phyloP scores from a whole-genome alignment of 352 stramenopile genomes.

The Globisporangium acanthophoron region DNA sequence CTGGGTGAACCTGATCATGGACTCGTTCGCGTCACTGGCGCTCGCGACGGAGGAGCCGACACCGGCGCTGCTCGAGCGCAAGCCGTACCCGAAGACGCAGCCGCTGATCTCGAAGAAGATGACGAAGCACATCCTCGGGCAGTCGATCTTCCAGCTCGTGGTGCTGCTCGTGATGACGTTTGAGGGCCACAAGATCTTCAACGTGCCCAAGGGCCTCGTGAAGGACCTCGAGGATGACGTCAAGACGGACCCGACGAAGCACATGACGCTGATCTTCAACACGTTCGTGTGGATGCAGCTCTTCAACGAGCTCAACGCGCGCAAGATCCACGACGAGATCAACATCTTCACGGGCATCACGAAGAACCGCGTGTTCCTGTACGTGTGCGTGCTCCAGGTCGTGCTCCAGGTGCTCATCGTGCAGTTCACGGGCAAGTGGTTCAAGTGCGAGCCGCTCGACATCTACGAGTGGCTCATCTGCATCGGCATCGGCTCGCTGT shows the following conservation, averaged over 20 bases:
- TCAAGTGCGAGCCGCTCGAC: conserved; percentile 47
- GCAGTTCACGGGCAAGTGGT: conserved; percentile 84
- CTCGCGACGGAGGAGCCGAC: conserved; percentile 93
- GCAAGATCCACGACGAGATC: conserved; percentile 81
- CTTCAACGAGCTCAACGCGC: conserved; percentile 85
- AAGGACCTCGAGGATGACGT: conserved; percentile 23
- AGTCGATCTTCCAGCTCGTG: conserved; percentile 88
- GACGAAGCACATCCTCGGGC: conserved; percentile 94
- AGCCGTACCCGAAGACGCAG: conserved; percentile 90
- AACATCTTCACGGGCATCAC: conserved; percentile 93
- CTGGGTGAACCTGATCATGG: conserved; percentile 99
- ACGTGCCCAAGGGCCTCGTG: conserved; percentile 42
- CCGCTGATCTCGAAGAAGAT: conserved; percentile 93
- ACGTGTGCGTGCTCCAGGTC: conserved; percentile 88
- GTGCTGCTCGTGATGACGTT: conserved; percentile 90
- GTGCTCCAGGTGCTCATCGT: conserved; percentile 94
- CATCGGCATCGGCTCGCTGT: conserved; percentile 43
- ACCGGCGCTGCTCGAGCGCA: conserved; percentile 85
- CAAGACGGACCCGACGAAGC: conserved; percentile 56
- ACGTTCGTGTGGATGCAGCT: conserved; percentile 97
- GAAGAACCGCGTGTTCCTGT: conserved; percentile 90
- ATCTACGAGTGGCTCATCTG: conserved; percentile 49
- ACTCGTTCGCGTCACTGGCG: conserved; percentile 94
- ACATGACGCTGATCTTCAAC: conserved; percentile 98
- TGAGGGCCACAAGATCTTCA: conserved; percentile 45